phyloP scores from a whole-genome alignment of 352 stramenopile species.

The Pythium insidiosum region DNA sequence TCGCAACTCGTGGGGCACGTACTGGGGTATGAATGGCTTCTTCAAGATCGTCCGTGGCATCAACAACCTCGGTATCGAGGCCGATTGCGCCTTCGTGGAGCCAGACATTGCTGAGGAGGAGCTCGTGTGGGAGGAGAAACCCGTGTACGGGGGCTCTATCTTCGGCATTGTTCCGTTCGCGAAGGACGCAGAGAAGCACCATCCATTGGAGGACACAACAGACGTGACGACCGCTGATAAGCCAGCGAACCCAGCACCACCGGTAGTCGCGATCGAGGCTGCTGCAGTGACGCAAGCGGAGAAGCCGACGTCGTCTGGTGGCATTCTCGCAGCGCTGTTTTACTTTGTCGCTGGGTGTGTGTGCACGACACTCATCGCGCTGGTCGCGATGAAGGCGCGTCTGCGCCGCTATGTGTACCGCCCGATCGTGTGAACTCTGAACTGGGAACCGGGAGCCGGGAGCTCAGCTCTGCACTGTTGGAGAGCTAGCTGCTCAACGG shows the following conservation, averaged over 20 bases:
- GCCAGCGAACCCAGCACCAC: too few relatives aligned
- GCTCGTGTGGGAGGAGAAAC: conserved; percentile 74
- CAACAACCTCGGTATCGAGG: conserved; percentile 91
- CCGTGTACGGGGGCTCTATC: conserved; percentile 64
- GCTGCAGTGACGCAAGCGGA: conserved; percentile 4
- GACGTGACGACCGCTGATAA: conserved; percentile 46
- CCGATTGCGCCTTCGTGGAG: conserved; percentile 83
- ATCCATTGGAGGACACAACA: conserved; percentile 88
- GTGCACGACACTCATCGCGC: conserved; percentile 30
- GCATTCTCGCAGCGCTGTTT: conserved; percentile 22
- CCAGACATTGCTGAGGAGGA: conserved; percentile 78
- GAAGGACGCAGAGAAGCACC: conserved; percentile 51
- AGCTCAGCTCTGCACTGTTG: not conserved
- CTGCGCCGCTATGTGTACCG: conserved; percentile 55
- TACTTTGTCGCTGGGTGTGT: conserved; percentile 59
- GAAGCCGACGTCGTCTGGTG: not conserved
- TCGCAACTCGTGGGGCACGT: conserved; percentile 92
- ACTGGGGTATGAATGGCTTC: conserved; percentile 96
- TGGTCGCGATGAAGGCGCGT: conserved; percentile 35
- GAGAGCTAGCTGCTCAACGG: too few relatives aligned
- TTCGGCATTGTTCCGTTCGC: conserved; percentile 75
- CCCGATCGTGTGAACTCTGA: conserved; percentile 24
- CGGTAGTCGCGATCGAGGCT: conserved; percentile 2
- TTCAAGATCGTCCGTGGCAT: conserved; percentile 91
- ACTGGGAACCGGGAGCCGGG: not conserved